A percentile compares a stretch with the other conserved stretches of the same genome.
phyloP scores from a whole-genome alignment of 352 stramenopile species.

The Phytophthora citricola region DNA sequence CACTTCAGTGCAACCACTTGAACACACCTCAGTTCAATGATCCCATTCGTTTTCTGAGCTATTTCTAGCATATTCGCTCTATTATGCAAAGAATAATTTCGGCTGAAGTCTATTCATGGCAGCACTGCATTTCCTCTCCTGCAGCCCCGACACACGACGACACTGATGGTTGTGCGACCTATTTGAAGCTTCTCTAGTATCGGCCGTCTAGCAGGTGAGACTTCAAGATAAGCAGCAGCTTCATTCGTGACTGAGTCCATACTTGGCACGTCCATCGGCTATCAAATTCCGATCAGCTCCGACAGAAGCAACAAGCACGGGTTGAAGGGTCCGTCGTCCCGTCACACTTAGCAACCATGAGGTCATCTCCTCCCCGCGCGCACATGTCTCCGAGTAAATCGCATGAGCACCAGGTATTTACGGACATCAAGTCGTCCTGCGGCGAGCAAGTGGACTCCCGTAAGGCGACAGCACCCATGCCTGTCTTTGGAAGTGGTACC shows the following conservation, averaged over 20 bases:
- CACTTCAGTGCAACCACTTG: no score
- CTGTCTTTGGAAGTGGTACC: slow-evolving; percentile 72
- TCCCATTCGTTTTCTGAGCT: background rate
- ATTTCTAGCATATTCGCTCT: slow-evolving; percentile 6
- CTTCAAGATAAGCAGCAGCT: slow-evolving; percentile 1
- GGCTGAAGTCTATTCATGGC: slow-evolving; percentile 12
- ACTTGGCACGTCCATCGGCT: slow-evolving; percentile 4
- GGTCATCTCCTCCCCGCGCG: slow-evolving; percentile 45
- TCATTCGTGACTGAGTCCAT: slow-evolving; percentile 1
- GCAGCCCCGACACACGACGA: slow-evolving; percentile 8
- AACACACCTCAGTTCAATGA: no score
- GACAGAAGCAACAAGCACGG: background rate
- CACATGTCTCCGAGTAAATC: slow-evolving; percentile 48
- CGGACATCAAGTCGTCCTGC: slow-evolving; percentile 74
- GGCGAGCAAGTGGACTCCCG: slow-evolving; percentile 79
- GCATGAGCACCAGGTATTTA: slow-evolving; percentile 36
- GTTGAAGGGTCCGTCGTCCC: background rate
- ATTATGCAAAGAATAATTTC: no score
- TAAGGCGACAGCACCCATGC: slow-evolving; percentile 68
- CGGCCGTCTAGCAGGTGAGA: slow-evolving; percentile 11
- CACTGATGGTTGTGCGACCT: slow-evolving; percentile 16
- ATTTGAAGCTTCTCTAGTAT: slow-evolving; percentile 20
- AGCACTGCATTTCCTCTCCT: background rate
- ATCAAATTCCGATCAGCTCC: slow-evolving; percentile 26
- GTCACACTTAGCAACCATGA: slow-evolving; percentile 8